Percentiles rank a stretch among this genome's conserved stretches.
phyloP scores from a whole-genome alignment of 2,329 filamentous ascomycete genomes.

The Exophiala lecanii-corni region DNA sequence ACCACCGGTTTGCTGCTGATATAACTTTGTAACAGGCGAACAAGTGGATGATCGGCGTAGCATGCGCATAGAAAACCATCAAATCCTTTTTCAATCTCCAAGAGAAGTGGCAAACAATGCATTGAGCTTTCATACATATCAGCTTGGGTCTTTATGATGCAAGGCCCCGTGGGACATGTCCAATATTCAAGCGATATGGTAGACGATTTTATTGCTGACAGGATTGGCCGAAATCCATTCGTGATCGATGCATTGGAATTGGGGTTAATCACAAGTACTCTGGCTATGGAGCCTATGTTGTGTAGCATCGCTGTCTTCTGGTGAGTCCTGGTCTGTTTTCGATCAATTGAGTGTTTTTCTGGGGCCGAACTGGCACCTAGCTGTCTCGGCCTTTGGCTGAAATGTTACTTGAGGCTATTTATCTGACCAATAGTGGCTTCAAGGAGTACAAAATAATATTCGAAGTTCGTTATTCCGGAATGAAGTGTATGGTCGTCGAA shows the following conservation, averaged over 20 bases:
- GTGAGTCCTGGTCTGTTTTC: no score
- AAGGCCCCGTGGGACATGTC: constrained; percentile 8
- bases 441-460: no score
- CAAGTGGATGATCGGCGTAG: constrained; percentile 11
- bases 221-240: neutral
- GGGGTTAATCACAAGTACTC: neutral
- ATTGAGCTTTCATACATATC: constrained; percentile 6
- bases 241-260: neutral
- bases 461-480: no score
- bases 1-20: constrained; percentile 5
- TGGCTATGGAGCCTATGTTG: neutral
- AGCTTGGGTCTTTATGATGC: constrained; percentile 1
- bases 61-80: constrained; percentile 8
- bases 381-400: no score
- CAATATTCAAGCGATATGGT: constrained; percentile 2
- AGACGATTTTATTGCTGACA: neutral
- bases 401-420: no score
- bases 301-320: neutral
- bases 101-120: neutral
- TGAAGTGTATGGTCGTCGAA: no score
- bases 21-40: neutral
- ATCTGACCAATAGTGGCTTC: no score
- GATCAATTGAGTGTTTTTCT: no score
- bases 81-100: constrained; percentile 1
- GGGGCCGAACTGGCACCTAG: no score